Evolutionary conservation across 1,284 basidiomycete species (phyloP).

Genomic region (Fistulinella cinereoalba): DNA sequence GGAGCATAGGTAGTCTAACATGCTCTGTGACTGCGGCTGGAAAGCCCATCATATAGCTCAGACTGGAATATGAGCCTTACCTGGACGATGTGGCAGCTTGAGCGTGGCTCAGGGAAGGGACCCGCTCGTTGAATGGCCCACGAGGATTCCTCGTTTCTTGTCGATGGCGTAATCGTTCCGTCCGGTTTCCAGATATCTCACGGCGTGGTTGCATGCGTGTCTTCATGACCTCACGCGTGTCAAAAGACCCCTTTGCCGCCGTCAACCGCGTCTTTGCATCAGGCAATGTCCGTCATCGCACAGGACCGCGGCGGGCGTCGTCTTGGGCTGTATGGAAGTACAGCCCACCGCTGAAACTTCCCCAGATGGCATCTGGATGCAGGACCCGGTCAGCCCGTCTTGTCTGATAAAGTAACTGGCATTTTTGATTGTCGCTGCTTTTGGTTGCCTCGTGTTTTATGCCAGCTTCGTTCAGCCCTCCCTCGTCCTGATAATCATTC

Average conservation of each 20-base stretch:
- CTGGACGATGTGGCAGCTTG: too few species aligned
- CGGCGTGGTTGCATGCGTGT: conserved; percentile 22
- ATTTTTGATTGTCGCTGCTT: conserved; percentile 26
- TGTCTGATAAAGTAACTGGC: conserved; percentile 27
- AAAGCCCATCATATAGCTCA: too few species aligned
- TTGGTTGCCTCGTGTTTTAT: conserved; percentile 36
- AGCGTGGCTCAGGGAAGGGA: too few species aligned
- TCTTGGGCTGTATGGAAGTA: too few species aligned
- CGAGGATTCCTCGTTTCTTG: conserved; percentile 31
- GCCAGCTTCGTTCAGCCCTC: conserved; percentile 26
- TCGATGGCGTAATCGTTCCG: conserved; percentile 23
- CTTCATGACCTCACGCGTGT: conserved; percentile 6
- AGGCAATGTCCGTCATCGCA: too few species aligned
- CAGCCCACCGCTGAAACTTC: background rate
- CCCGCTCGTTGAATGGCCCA: conserved; percentile 12
- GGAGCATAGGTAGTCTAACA: too few species aligned
- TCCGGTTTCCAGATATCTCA: conserved; percentile 15
- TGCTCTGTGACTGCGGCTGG: too few species aligned
- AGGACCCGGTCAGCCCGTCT: conserved; percentile 3
- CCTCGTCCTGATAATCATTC: conserved; percentile 33
- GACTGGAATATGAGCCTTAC: too few species aligned
- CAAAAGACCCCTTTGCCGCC: too few species aligned
- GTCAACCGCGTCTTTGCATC: too few species aligned
- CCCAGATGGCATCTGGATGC: conserved; percentile 14
- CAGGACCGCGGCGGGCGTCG: too few species aligned